Evolutionary conservation across 805 yeast species (phyloP), one percentile per base, ranked within the genome.

Genomic region (Spathaspora passalidarum): DNA sequence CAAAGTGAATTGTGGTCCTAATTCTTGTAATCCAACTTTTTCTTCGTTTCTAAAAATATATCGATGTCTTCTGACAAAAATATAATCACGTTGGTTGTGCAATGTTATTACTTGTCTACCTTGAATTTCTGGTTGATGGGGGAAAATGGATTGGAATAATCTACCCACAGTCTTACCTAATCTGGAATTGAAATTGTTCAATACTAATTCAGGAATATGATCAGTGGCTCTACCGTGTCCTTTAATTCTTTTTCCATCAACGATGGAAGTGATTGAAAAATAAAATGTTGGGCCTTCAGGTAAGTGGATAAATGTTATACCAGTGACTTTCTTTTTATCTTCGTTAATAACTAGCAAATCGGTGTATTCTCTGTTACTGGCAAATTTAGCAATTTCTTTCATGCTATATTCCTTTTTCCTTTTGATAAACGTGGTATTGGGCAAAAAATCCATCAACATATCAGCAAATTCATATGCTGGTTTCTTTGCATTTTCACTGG

Each of bases 261-360:
- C 79, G 38, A 86, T 75, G 2, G 96, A 88, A 6, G 89, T 74
- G 3, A 94, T 72, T 22, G 94, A 84, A 59, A 94, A 94, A 68
- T 92, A 91, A 62, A 89, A 89, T 0, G 97, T 86, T 32, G 99
- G 99, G 1, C 99, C 99, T 39, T 79, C 87, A 7, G 99, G 99
- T 48, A 94, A 75, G 69, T 94, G 97, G 47, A 94, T 85, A 59
- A 94, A 87, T 1, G 98, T 89, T 47, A 94, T 68, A 1, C 99
- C 99, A 44, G 87, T 91, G 32, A 94, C 95, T 51, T 77, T 78
- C 66, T 92, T 94, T 67, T 91, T 91, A 68, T 89, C 97, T 66
- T 94, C 99, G 63, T 94, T 94, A 49, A 94, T 81, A 41, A 94
- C 90, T 23, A 94, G 72, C 57, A 94, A 70, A 60, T 91, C 96